Evolutionary conservation across 1,284 basidiomycete genomes (phyloP), one percentile per base, ranked within the genome.

Genomic region (Heterobasidion irregulare): DNA sequence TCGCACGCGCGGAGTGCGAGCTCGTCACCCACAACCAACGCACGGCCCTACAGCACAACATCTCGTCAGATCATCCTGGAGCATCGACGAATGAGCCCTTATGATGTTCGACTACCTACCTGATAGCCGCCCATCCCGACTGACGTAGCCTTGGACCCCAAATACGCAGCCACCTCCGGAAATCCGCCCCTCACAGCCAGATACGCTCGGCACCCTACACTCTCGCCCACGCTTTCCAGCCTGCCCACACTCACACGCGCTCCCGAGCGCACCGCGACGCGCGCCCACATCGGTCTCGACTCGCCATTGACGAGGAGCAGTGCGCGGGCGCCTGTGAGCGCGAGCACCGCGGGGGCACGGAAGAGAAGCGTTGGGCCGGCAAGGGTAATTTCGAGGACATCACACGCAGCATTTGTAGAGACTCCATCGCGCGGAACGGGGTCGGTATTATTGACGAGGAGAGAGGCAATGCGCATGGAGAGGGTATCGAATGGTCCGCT

Each of bases 401-500:
- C 86, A 0, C 68, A 79, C 7, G 68, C 74, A 2, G 66, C 1
- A 5, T 26, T 26, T 26, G 4, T 26, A 26, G 26, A 5, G 26
- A 26, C 26, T 26, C 6, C 26, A 5, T 26, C 26, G 26, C 26
- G 26, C 26, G 4, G 6, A 26, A 4, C 26, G 26, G 26, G 26
- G 6, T 26, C 26, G 26, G 26, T 26, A 5, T 1, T 26, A 5
- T 26, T 26, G 26, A 79, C 82, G 12, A 90, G 70, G 38, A 80
- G 59, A 62, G 89, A 89, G 10, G 80, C 86, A 0, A 75, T 70
- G 45, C 75, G 69, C 63, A 86, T 81, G 0, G 84, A 79, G 7
- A 82, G 66, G 9, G 72, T 62, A 64, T 90, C 87, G 77, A 84
- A 82, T 0, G 85, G 80, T 0, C 87, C 87, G 56, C 80, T 79